A percentile compares a stretch with the other conserved stretches of the same genome.
Evolutionary conservation across 805 yeast genomes (phyloP).

Genomic region (Sungouiozyma ichnusensis): DNA sequence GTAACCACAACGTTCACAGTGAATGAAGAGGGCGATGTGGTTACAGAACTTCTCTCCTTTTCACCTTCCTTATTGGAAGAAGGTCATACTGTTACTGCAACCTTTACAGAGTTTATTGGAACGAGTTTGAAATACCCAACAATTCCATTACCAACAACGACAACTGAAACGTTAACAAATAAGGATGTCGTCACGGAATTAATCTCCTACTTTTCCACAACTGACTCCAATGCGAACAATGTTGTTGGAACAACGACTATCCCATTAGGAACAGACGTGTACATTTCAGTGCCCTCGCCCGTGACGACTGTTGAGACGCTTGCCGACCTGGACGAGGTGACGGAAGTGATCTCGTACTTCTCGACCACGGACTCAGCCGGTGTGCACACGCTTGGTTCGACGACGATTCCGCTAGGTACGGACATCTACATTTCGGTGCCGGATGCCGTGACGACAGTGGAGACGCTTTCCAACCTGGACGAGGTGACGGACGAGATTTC

Average conservation of each 20-base stretch:
- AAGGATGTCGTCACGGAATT: background rate
- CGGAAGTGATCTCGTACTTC: background rate
- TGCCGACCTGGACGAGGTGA: background rate
- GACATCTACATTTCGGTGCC: too few species aligned
- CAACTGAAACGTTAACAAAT: background rate
- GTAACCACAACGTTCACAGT: too few species aligned
- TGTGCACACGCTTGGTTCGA: background rate
- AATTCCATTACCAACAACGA: too few species aligned
- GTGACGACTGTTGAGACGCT: background rate
- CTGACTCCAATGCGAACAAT: too few species aligned
- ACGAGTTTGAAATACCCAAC: too few species aligned
- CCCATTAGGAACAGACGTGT: background rate
- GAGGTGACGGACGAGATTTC: background rate
- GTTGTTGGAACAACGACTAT: too few species aligned
- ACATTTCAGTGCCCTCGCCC: background rate
- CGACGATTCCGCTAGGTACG: background rate
- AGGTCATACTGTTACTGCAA: too few species aligned
- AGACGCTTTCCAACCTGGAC: background rate
- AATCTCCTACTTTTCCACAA: slow-evolving; percentile 1
- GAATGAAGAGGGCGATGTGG: too few species aligned
- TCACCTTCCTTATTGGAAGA: too few species aligned
- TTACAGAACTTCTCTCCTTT: too few species aligned
- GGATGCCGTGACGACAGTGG: too few species aligned
- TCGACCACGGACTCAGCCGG: background rate
- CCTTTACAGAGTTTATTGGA: too few species aligned